Percentiles rank a stretch among this genome's conserved stretches.
Conservation (phyloP, 1,139 yeast genomes). For the Blastobotrys ciferrii region DNA sequence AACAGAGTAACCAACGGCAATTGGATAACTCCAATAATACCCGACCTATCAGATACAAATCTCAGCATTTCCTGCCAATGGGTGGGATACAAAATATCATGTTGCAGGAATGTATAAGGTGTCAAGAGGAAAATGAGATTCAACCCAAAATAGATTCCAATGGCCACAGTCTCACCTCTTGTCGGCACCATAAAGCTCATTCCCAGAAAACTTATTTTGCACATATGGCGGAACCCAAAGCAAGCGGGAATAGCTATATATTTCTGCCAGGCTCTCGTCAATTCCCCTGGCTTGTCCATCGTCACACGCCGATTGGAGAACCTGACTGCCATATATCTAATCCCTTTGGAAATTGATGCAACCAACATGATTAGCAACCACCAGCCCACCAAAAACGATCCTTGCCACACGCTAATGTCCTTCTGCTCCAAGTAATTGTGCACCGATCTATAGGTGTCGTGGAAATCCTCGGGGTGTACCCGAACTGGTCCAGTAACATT, state of each 20-base stretch:
- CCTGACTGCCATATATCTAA: constrained; percentile 25
- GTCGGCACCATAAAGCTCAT: constrained; percentile 51
- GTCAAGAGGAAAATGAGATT: constrained; percentile 44
- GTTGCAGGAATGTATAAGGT: constrained; percentile 43
- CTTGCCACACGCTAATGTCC: constrained; percentile 36
- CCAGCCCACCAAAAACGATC: constrained; percentile 33
- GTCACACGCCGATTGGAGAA: constrained; percentile 29
- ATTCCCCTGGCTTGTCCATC: constrained; percentile 27
- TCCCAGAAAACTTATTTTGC: constrained; percentile 25
- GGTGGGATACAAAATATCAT: constrained; percentile 42
- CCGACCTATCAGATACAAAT: constrained; percentile 56
- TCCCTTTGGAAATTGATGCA: constrained; percentile 21
- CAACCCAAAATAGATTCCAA: constrained; percentile 48
- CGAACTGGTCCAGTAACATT: constrained; percentile 14
- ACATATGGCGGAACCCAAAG: constrained; percentile 35
- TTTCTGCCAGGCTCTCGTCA: constrained; percentile 27
- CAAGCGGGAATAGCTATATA: constrained; percentile 35
- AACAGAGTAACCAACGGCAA: constrained; percentile 55
- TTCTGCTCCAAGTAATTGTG: constrained; percentile 32
- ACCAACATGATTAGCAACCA: constrained; percentile 37
- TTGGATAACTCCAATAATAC: constrained; percentile 57
- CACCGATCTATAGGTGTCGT: constrained; percentile 21
- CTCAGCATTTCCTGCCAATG: constrained; percentile 44
- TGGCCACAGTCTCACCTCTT: constrained; percentile 55
- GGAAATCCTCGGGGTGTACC: constrained; percentile 8